Percentiles rank a stretch among this genome's conserved stretches.
Evolutionary conservation across 805 yeast genomes (phyloP).

Genomic region (Schwanniomyces occidentalis): DNA sequence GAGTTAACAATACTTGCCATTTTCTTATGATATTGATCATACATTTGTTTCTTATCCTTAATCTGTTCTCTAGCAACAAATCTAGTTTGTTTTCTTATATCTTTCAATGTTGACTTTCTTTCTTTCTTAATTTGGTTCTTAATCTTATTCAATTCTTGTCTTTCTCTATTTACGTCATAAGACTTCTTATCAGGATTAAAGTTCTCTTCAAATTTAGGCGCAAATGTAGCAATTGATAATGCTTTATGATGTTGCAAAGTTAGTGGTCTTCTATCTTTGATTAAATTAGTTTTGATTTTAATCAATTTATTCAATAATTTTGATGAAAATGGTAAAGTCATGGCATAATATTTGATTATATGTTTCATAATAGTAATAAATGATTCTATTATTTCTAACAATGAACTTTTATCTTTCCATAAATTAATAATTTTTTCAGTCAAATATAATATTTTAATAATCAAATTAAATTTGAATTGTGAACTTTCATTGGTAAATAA

Average conservation of each 20-base stretch:
- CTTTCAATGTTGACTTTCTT: slow-evolving; percentile 82
- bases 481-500: slow-evolving; percentile 11
- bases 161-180: slow-evolving; percentile 76
- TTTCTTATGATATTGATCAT: slow-evolving; percentile 81
- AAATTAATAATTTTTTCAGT: slow-evolving; percentile 33
- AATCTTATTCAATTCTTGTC: slow-evolving; percentile 83
- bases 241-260: slow-evolving; percentile 82
- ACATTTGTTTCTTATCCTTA: slow-evolving; percentile 69
- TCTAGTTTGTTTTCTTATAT: slow-evolving; percentile 83
- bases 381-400: slow-evolving; percentile 57
- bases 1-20: slow-evolving; percentile 85
- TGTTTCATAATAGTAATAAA: slow-evolving; percentile 45
- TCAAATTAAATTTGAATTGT: slow-evolving; percentile 27
- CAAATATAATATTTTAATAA: slow-evolving; percentile 31
- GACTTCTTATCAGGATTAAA: slow-evolving; percentile 95
- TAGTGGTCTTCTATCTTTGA: slow-evolving; percentile 53
- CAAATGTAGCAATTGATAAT: slow-evolving; percentile 76
- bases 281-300: slow-evolving; percentile 41
- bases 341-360: slow-evolving; percentile 34
- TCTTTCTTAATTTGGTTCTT: slow-evolving; percentile 87
- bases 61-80: slow-evolving; percentile 87
- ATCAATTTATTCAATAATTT: slow-evolving; percentile 50
- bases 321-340: slow-evolving; percentile 29
- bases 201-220: slow-evolving; percentile 93
- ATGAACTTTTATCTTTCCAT: slow-evolving; percentile 66